Evolutionary conservation across 2,329 filamentous ascomycete species (phyloP), one percentile per base, ranked within the genome.

Genomic region (Penicillium hesseltinei): DNA sequence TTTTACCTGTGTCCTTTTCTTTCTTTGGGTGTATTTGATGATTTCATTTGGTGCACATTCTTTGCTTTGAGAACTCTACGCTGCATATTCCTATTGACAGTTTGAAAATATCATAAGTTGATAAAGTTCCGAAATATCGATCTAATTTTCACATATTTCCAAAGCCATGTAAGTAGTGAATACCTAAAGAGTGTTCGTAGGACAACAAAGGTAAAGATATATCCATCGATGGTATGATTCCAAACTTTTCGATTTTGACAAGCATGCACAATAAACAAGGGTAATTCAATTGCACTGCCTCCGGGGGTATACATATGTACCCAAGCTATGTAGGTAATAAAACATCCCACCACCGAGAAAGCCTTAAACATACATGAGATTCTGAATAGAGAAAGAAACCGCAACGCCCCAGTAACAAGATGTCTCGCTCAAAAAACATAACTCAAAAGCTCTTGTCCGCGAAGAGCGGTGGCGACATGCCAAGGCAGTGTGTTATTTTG

Each of bases 401-500:
- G 35, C 15, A 60, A 61, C 57, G 52, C 61, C 60, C 44, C 27
- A 43, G 31, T 51, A 31, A 43, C 4, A 56, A 46, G 8, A 43
- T n/a, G 23, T 11, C 11, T 49, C 29, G 42, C 45, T 73, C 62
- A 78, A 57, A 77, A 66, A 65, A 75, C 69, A 68, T 73, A 74
- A 61, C 74, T 76, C 57, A 78, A 56, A 46, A 76, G 64, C 63
- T 77, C 71, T 58, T 77, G 75, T 33, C 74, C 76, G 62, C 72
- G 74, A 27, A 75, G 66, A 39, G 76, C 76, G 0, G 77, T 78
- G 31, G 75, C 76, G 55, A 81, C 73, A 65, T 81, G 79, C 77
- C 77, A 80, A 29, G 79, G 79, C 42, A 80, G 56, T n/a, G 75
- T 69, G 51, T 73, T 74, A n/a, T 65, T 65, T 57, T 73, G 71